These are phyloP conservation scores for Mediolabrus comicus DNA, from an alignment of 108 stramenopile species.

Conservation along the genomic window DNA sequence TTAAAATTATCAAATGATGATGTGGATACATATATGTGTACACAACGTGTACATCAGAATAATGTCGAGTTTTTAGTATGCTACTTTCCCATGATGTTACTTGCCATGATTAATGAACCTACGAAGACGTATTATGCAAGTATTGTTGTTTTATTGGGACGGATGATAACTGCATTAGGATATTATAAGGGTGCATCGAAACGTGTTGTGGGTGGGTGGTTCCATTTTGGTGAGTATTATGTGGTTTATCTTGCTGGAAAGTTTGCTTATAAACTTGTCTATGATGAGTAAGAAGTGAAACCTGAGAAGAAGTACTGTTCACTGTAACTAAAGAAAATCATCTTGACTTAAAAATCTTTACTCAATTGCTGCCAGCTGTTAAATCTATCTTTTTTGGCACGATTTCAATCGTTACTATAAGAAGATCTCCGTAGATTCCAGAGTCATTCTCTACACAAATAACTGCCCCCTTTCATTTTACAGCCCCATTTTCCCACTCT, in stretches of 20 bases:
- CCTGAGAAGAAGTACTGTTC: too few relatives aligned
- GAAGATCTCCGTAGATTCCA: too few relatives aligned
- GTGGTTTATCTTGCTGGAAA: constrained; percentile 13
- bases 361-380: too few relatives aligned
- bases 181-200: constrained; percentile 14
- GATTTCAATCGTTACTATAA: too few relatives aligned
- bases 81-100: constrained; percentile 15
- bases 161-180: constrained; percentile 13
- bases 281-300: too few relatives aligned
- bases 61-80: constrained; percentile 21
- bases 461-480: too few relatives aligned
- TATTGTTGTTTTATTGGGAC: constrained; percentile 6
- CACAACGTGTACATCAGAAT: constrained; percentile 21
- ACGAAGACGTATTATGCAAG: constrained; percentile 9
- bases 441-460: too few relatives aligned
- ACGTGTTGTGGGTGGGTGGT: constrained; percentile 7
- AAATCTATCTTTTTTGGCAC: too few relatives aligned
- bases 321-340: too few relatives aligned
- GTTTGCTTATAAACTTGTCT: constrained; percentile 8
- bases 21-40: constrained; percentile 19
- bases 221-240: constrained; percentile 23
- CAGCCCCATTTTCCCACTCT: too few relatives aligned
- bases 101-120: constrained; percentile 12
- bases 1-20: constrained; percentile 6
- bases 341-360: too few relatives aligned